Percentiles rank a stretch among this genome's conserved stretches.
Conservation (phyloP, 148 eudicot genomes). For the Rhododendron ferrugineum region DNA sequence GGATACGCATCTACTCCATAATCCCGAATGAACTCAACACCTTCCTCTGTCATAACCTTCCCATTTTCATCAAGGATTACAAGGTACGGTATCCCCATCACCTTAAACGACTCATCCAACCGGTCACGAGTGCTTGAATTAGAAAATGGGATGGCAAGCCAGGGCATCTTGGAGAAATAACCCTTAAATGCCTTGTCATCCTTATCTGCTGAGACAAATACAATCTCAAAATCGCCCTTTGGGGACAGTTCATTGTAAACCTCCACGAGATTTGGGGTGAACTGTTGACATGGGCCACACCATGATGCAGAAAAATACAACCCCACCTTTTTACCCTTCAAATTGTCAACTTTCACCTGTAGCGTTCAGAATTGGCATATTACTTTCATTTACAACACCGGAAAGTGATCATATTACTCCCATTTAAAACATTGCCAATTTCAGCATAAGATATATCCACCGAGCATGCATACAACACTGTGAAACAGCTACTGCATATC, state of each 20-base stretch:
- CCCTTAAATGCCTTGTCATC: conserved; percentile 16
- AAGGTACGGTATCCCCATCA: conserved; percentile 20
- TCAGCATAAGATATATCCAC: not conserved
- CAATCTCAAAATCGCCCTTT: conserved; percentile 18
- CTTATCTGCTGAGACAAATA: conserved; percentile 12
- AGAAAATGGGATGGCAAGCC: conserved; percentile 24
- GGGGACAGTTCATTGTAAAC: conserved; percentile 14
- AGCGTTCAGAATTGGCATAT: not conserved
- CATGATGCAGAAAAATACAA: conserved; percentile 22
- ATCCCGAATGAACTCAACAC: conserved; percentile 12
- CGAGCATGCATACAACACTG: not conserved
- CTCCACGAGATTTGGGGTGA: conserved; percentile 21
- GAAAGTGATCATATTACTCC: not conserved
- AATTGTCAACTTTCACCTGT: conserved; percentile 15
- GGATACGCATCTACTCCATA: conserved; percentile 20
- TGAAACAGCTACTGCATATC: not conserved
- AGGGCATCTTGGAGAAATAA: conserved; percentile 24
- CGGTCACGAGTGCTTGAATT: conserved; percentile 14
- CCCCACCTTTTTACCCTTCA: conserved; percentile 20
- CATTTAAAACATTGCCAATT: not conserved
- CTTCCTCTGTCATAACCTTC: conserved; percentile 10
- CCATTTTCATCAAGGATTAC: conserved; percentile 19
- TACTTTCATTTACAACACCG: not conserved
- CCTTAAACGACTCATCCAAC: conserved; percentile 10
- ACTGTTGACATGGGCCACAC: conserved; percentile 21